These are phyloP conservation scores for Actinidia arguta DNA, from an alignment of 179 eudicot species.

Conservation along the genomic window DNA sequence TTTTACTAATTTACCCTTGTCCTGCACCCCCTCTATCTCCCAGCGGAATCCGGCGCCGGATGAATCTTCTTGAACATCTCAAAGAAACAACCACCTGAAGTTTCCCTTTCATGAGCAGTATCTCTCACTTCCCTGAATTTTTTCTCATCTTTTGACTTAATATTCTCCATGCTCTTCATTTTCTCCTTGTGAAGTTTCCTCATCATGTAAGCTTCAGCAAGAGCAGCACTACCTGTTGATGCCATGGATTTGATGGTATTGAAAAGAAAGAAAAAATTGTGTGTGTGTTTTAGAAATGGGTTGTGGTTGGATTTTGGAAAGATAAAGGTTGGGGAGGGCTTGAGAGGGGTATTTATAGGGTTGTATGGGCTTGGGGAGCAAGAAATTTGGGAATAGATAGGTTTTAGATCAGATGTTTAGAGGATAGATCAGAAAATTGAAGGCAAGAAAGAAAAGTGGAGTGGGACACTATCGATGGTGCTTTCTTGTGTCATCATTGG, in stretches of 20 bases:
- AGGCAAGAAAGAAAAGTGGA: not conserved
- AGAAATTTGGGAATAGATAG: not conserved
- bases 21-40: not conserved
- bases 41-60: not conserved
- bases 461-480: not conserved
- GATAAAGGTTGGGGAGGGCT: not conserved
- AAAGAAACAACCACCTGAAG: not conserved
- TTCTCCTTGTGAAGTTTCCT: conserved; percentile 15
- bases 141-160: not conserved
- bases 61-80: conserved; percentile 23
- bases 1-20: not conserved
- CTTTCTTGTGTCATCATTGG: not conserved
- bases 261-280: not conserved
- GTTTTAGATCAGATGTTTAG: not conserved
- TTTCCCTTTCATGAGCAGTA: not conserved
- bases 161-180: not conserved
- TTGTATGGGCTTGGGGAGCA: not conserved
- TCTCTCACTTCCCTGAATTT: not conserved
- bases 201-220: conserved; percentile 20
- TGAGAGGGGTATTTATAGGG: not conserved
- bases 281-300: not conserved
- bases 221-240: not conserved
- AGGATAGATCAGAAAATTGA: not conserved
- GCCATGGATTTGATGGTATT: not conserved
- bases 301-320: not conserved